Evolutionary conservation across 805 yeast genomes (phyloP).

Genomic region (Debaryomyces tyrocola): DNA sequence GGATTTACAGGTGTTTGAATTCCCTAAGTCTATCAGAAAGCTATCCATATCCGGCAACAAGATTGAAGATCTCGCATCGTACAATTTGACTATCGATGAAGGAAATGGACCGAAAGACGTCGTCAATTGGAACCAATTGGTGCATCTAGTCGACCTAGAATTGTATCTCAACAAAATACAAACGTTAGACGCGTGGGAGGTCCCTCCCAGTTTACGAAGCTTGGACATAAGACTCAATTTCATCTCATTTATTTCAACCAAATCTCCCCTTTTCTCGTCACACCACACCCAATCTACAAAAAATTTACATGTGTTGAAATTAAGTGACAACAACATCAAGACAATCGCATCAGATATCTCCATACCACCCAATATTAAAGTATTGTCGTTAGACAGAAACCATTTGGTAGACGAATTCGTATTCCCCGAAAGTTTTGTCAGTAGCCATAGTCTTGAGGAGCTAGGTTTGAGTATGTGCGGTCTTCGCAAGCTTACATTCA

Average conservation of each 20-base stretch:
- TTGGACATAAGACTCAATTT: constrained; percentile 10
- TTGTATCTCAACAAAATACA: constrained; percentile 20
- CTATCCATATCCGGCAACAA: constrained; percentile 26
- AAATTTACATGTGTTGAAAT: constrained; percentile 9
- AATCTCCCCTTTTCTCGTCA: constrained; percentile 2
- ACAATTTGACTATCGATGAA: constrained; percentile 5
- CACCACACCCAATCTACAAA: constrained; percentile 1
- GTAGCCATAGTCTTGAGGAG: constrained; percentile 4
- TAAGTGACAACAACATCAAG: constrained; percentile 15
- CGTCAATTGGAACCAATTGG: constrained; percentile 24
- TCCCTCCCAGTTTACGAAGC: constrained; percentile 13
- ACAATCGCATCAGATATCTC: constrained; percentile 7
- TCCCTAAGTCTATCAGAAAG: constrained; percentile 20
- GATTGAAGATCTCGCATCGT: constrained; percentile 19
- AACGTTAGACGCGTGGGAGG: constrained; percentile 16
- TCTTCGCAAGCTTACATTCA: constrained; percentile 14
- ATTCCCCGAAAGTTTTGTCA: constrained; percentile 3
- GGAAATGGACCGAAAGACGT: constrained; percentile 7
- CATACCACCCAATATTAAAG: constrained; percentile 12
- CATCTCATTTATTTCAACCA: neutral
- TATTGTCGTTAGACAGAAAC: constrained; percentile 12
- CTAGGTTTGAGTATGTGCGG: constrained; percentile 18
- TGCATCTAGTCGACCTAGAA: constrained; percentile 20
- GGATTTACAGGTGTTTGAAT: constrained; percentile 18
- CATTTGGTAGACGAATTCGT: constrained; percentile 3